Evolutionary conservation across 2,329 filamentous ascomycete genomes (phyloP).

Genomic region (Penicillium thymicola): DNA sequence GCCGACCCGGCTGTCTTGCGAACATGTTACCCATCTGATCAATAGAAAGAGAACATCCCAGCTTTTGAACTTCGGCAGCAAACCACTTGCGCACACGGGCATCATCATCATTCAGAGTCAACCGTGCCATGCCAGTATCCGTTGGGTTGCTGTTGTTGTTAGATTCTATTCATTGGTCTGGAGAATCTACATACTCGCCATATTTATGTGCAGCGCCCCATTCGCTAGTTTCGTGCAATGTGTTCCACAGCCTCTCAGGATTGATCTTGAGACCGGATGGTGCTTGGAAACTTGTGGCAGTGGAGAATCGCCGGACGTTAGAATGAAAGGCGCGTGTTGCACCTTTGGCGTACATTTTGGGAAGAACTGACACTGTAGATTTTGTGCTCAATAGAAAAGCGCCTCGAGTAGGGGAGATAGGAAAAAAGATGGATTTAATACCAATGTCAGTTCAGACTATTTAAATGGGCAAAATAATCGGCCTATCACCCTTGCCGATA

Average conservation of each 20-base stretch:
- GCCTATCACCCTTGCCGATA: too few species aligned
- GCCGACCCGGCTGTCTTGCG: slow-evolving; percentile 20
- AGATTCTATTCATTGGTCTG: background rate
- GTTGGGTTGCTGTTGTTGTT: slow-evolving; percentile 14
- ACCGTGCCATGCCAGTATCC: slow-evolving; percentile 63
- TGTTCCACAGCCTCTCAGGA: slow-evolving; percentile 27
- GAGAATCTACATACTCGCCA: slow-evolving; percentile 24
- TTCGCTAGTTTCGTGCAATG: slow-evolving; percentile 32
- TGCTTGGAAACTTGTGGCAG: slow-evolving; percentile 8
- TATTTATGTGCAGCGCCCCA: slow-evolving; percentile 31
- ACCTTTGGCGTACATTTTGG: slow-evolving; percentile 9
- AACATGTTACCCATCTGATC: slow-evolving; percentile 57
- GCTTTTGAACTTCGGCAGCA: slow-evolving; percentile 52
- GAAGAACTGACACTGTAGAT: background rate
- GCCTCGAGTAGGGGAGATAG: too few species aligned
- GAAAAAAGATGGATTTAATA: too few species aligned
- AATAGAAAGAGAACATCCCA: slow-evolving; percentile 62
- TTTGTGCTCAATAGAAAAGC: too few species aligned
- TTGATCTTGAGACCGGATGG: slow-evolving; percentile 29
- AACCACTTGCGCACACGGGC: slow-evolving; percentile 69
- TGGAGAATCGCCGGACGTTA: slow-evolving; percentile 13
- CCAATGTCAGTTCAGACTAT: too few species aligned
- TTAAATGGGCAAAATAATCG: too few species aligned
- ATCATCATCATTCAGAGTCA: slow-evolving; percentile 66
- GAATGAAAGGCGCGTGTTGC: slow-evolving; percentile 9